Base-by-base conservation (phyloP, 2,329 filamentous ascomycete genomes). In the Taxawa tesnikishii region DNA sequence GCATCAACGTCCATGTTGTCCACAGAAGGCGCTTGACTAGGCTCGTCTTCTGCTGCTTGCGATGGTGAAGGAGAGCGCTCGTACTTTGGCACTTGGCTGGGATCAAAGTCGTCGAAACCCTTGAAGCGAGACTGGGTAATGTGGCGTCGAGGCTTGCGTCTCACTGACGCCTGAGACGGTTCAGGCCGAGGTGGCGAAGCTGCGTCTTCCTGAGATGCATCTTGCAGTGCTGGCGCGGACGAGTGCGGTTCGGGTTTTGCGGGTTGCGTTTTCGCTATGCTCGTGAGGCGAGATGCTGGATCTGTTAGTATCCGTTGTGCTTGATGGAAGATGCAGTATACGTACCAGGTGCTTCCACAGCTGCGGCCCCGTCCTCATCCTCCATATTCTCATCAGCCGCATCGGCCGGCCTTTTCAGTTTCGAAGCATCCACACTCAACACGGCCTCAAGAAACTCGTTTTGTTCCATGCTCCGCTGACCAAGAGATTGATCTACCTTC, bases 401-500 rank as follows among this genome's bases (percentile, higher is more conserved):
- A 9, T 58, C 55, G 5, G 92, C 67, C 5, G 76, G 69, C 23
- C 75, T 71, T 36, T 82, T 75, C 13, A 96, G 63, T 26, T 71
- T 68, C 37, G 70, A 73, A 5, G 83, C 73, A 56, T 96, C 79
- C 31, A 79, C 80, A n/a, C 66, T 75, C 16, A 96, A 59, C 28
- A 98, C 90, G 2, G 82, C 82, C 53, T 94, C 84, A 2, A 98
- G 66, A 40, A 98, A 93, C 45, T 94, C 87, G 36, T 80, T 85
- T 49, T 94, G 85, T 44, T 88, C 76, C 32, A 94, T 78, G 3
- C 85, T 76, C 4, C 84, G 74, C 51, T 93, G 85, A 38, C 85
- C 79, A 9, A 92, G 68, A 28, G 73, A 65, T 13, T 78, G 53
- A 2, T 85, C 81, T 11, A 92, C 71, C 14, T 28, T 27, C 4